These are phyloP conservation scores for Saturnispora gosingensis DNA, from an alignment of 805 yeast genomes.

Conservation along the genomic window DNA sequence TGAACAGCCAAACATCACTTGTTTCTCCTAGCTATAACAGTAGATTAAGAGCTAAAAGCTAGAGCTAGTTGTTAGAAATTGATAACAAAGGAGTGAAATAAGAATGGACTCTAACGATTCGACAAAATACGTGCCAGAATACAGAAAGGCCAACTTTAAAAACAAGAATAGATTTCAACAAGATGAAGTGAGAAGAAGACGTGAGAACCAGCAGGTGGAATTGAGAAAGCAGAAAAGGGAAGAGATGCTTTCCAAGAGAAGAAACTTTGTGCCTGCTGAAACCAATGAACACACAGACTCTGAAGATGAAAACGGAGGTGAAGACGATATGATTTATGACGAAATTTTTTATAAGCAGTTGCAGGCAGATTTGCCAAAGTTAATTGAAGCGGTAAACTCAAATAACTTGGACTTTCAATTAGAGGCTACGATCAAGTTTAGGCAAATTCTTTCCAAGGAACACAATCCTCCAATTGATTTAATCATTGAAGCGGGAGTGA, in stretches of 20 bases:
- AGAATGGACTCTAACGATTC: conserved; percentile 62
- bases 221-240: conserved; percentile 94
- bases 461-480: conserved; percentile 93
- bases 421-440: conserved; percentile 83
- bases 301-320: conserved; percentile 46
- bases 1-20: conserved; percentile 1
- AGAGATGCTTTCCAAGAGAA: conserved; percentile 86
- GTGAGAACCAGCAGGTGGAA: conserved; percentile 96
- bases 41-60: background rate
- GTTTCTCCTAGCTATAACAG: background rate
- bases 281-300: conserved; percentile 32
- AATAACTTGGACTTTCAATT: conserved; percentile 71
- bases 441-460: conserved; percentile 89
- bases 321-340: conserved; percentile 29
- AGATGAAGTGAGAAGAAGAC: conserved; percentile 94
- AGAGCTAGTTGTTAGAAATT: background rate
- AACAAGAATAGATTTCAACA: conserved; percentile 89
- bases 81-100: background rate
- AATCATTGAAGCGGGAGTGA: conserved; percentile 89
- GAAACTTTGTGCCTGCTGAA: conserved; percentile 49
- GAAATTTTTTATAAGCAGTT: conserved; percentile 36
- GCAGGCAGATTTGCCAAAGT: conserved; percentile 66
- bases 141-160: conserved; percentile 92
- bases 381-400: conserved; percentile 75
- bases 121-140: conserved; percentile 90